Conservation (phyloP, 2,329 filamentous ascomycete species). For the Didymella glomerata region DNA sequence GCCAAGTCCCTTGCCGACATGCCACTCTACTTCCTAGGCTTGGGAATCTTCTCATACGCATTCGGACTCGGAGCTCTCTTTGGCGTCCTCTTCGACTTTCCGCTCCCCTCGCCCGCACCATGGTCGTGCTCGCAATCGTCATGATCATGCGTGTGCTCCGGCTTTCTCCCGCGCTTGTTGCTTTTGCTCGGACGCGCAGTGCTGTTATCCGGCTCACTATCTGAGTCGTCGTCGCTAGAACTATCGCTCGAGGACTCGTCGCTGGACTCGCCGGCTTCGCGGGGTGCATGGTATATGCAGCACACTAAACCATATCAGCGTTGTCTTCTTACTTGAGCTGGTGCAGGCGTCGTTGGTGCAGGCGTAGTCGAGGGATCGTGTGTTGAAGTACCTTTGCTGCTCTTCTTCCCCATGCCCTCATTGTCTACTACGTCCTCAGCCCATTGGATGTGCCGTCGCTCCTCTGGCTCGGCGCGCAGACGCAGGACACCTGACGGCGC, state of each 20-base stretch:
- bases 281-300: slow-evolving; percentile 95
- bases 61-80: slow-evolving; percentile 73
- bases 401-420: slow-evolving; percentile 92
- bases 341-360: not conserved
- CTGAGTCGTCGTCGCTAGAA: slow-evolving; percentile 53
- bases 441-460: slow-evolving; percentile 80
- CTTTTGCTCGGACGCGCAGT: slow-evolving; percentile 52
- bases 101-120: slow-evolving; percentile 51
- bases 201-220: slow-evolving; percentile 64
- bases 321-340: not conserved
- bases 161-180: slow-evolving; percentile 24
- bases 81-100: slow-evolving; percentile 52
- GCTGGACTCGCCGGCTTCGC: slow-evolving; percentile 74
- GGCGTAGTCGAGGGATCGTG: not conserved
- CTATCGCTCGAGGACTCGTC: slow-evolving; percentile 68
- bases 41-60: slow-evolving; percentile 80
- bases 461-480: slow-evolving; percentile 53
- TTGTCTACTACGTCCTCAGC: slow-evolving; percentile 94
- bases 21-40: slow-evolving; percentile 49
- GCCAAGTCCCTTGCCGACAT: not conserved
- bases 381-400: slow-evolving; percentile 76
- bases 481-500: slow-evolving; percentile 50
- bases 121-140: slow-evolving; percentile 48
- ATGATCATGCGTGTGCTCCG: slow-evolving; percentile 39
- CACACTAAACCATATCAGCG: slow-evolving; percentile 70